These are phyloP conservation scores for Groenewaldozyma tartarivorans DNA, from an alignment of 805 yeast genomes.

Conservation along the genomic window DNA sequence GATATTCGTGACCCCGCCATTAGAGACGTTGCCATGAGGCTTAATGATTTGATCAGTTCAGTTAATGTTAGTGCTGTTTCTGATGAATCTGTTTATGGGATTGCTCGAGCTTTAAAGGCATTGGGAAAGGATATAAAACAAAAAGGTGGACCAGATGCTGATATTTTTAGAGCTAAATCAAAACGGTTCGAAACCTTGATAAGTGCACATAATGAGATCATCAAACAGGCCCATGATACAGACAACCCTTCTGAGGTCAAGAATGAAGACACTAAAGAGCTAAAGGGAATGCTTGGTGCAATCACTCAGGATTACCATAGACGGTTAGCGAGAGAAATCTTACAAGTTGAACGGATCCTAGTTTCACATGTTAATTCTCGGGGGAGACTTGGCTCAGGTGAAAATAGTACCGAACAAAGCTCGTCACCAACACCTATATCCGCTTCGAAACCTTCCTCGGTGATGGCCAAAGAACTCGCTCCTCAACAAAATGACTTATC, in stretches of 20 bases:
- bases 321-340: slow-evolving; percentile 15
- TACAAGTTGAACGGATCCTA: slow-evolving; percentile 16
- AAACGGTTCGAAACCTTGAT: slow-evolving; percentile 8
- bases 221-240: slow-evolving; percentile 5
- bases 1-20: slow-evolving; percentile 18
- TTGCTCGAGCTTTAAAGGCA: slow-evolving; percentile 9
- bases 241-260: neutral
- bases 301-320: slow-evolving; percentile 8
- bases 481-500: neutral
- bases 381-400: neutral
- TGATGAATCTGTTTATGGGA: slow-evolving; percentile 14
- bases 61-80: slow-evolving; percentile 20
- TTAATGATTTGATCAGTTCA: slow-evolving; percentile 21
- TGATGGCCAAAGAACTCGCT: too few species aligned
- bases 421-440: too few species aligned
- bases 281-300: neutral
- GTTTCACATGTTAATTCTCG: slow-evolving; percentile 15
- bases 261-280: slow-evolving; percentile 3
- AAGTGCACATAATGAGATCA: slow-evolving; percentile 6
- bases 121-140: slow-evolving; percentile 12
- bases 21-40: slow-evolving; percentile 17
- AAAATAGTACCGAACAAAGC: neutral
- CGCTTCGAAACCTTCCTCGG: too few species aligned
- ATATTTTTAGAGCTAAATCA: slow-evolving; percentile 13
- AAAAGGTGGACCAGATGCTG: slow-evolving; percentile 10